Percentiles rank a stretch among this genome's conserved stretches.
Evolutionary conservation across 192 early-diverging fungal genomes (phyloP).

Genomic region (Linnemannia zychae): DNA sequence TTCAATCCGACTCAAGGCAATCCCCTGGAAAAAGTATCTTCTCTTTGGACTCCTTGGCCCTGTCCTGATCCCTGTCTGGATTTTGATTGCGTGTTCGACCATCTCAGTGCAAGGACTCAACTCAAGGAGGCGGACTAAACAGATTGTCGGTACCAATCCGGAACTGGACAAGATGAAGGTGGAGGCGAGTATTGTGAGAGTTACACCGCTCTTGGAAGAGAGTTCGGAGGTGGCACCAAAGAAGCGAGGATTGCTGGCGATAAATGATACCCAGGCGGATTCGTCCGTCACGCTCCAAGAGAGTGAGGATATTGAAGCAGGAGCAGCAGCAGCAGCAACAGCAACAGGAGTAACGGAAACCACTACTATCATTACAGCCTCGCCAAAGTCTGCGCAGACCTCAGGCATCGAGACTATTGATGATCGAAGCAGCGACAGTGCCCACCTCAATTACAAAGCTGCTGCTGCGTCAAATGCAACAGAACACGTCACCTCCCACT

Average conservation of each 20-base stretch:
- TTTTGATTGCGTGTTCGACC: constrained; percentile 35
- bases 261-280: constrained; percentile 16
- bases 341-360: neutral
- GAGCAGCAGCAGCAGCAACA: neutral
- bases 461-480: neutral
- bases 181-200: neutral
- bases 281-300: constrained; percentile 3
- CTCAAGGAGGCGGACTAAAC: constrained; percentile 47
- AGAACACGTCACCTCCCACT: constrained; percentile 21
- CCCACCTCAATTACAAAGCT: neutral
- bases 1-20: constrained; percentile 6
- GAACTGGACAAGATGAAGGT: constrained; percentile 20
- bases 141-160: neutral
- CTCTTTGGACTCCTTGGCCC: constrained; percentile 41
- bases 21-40: constrained; percentile 45
- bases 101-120: constrained; percentile 53
- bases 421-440: neutral
- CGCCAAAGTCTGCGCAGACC: neutral
- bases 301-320: neutral
- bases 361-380: neutral
- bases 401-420: neutral
- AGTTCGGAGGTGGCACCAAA: neutral
- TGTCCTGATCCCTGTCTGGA: constrained; percentile 53
- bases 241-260: neutral
- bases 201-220: neutral